Conservation (phyloP, 1,139 yeast species). For the Geotrichum klebahnii region DNA sequence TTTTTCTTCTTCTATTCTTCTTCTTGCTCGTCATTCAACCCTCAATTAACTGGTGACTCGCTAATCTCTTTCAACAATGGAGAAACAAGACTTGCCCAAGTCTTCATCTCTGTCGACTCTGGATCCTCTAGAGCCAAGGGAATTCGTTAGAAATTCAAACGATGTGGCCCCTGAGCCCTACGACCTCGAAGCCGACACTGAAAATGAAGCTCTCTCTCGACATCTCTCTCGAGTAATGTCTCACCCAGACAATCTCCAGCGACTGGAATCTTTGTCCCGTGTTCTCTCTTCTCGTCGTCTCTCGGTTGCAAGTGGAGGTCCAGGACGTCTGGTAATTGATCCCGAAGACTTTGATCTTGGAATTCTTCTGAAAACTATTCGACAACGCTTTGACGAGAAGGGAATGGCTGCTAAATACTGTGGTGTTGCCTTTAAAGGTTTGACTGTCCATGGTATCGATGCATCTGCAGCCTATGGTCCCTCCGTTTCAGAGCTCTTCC, state of each 20-base stretch:
- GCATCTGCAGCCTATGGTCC: constrained; percentile 52
- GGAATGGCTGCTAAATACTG: constrained; percentile 48
- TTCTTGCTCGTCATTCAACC: background rate
- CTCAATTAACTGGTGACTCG: no score
- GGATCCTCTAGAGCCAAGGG: background rate
- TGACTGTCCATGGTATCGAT: constrained; percentile 51
- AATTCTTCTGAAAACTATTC: constrained; percentile 38
- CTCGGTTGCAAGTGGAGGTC: constrained; percentile 38
- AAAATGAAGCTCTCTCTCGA: background rate
- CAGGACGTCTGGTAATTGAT: constrained; percentile 40
- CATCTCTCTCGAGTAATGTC: constrained; percentile 28
- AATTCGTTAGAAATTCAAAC: background rate
- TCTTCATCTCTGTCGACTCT: background rate
- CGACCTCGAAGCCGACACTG: constrained; percentile 9
- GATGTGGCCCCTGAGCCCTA: background rate
- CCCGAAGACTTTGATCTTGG: constrained; percentile 44
- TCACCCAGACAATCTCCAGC: constrained; percentile 36
- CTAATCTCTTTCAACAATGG: no score
- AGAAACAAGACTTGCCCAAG: no score
- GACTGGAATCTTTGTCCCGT: constrained; percentile 44
- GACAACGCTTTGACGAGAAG: constrained; percentile 39
- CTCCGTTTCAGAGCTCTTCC: constrained; percentile 45
- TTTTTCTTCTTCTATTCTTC: no score
- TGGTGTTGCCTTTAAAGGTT: constrained; percentile 47
- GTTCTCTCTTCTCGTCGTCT: constrained; percentile 44